phyloP scores from a whole-genome alignment of 176 grass and related monocot species.

The Aegilops speltoides region DNA sequence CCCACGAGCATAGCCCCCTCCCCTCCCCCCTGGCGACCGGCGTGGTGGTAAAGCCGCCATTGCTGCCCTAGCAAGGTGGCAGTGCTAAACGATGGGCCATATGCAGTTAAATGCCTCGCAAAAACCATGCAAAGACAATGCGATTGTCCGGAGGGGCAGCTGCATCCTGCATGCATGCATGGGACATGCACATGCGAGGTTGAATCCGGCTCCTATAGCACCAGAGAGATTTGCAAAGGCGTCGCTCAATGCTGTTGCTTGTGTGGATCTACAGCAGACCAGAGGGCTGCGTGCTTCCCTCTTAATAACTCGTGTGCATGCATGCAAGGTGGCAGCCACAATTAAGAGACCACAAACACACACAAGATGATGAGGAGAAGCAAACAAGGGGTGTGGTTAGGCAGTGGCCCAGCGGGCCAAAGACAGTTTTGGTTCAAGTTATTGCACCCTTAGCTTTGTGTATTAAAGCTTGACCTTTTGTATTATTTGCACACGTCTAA shows the following conservation, averaged over 20 bases:
- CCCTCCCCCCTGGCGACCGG: background rate
- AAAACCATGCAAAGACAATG: constrained; percentile 18
- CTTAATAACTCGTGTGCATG: constrained; percentile 21
- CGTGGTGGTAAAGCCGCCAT: constrained; percentile 26
- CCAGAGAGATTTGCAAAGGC: constrained; percentile 45
- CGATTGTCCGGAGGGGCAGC: constrained; percentile 13
- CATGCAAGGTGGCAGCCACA: constrained; percentile 47
- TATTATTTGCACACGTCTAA: too few relatives aligned
- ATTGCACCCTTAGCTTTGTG: background rate
- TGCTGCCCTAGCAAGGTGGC: constrained; percentile 17
- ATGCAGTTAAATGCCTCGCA: constrained; percentile 17
- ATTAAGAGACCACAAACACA: constrained; percentile 2
- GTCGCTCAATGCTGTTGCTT: constrained; percentile 27
- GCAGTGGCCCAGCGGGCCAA: constrained; percentile 31
- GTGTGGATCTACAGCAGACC: constrained; percentile 36
- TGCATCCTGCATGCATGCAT: background rate
- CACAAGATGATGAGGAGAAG: constrained; percentile 40
- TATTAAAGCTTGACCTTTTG: background rate
- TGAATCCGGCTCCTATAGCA: constrained; percentile 37
- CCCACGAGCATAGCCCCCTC: background rate
- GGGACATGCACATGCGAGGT: constrained; percentile 32
- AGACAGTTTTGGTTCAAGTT: constrained; percentile 20
- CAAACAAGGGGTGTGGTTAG: constrained; percentile 41
- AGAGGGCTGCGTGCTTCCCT: constrained; percentile 3
- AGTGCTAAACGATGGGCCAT: constrained; percentile 28